phyloP scores from a whole-genome alignment of 2,329 filamentous ascomycete species.

The Colletotrichum sp. region DNA sequence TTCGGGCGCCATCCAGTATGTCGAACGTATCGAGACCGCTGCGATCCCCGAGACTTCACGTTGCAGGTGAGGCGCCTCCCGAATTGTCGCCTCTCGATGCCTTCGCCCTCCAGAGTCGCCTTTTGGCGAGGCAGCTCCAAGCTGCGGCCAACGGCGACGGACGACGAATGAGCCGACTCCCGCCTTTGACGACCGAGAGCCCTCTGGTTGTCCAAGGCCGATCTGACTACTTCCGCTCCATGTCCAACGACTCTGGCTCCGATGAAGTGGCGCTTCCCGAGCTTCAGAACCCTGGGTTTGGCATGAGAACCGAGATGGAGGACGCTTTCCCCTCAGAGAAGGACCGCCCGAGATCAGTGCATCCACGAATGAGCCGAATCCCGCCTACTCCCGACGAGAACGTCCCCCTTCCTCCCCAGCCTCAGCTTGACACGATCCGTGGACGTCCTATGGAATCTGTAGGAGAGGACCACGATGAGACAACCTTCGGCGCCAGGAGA shows the following conservation, averaged over 20 bases:
- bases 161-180: constrained; percentile 82
- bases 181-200: constrained; percentile 81
- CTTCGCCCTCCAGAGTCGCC: constrained; percentile 88
- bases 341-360: constrained; percentile 74
- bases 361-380: constrained; percentile 74
- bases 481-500: constrained; percentile 58
- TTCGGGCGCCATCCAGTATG: constrained; percentile 57
- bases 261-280: constrained; percentile 40
- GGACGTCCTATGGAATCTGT: constrained; percentile 37
- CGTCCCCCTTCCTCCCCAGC: constrained; percentile 50
- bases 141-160: constrained; percentile 75
- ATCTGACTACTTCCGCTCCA: constrained; percentile 81
- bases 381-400: constrained; percentile 54
- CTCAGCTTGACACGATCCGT: constrained; percentile 42
- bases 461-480: constrained; percentile 37
- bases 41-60: constrained; percentile 76
- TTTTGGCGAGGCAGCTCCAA: constrained; percentile 87
- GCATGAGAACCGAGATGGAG: constrained; percentile 61
- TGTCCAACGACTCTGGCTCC: constrained; percentile 67
- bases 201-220: constrained; percentile 77
- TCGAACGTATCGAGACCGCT: constrained; percentile 58
- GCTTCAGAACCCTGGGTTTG: constrained; percentile 42
- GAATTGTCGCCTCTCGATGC: constrained; percentile 94
- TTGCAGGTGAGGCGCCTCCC: constrained; percentile 83
- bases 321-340: constrained; percentile 49